These are phyloP conservation scores for Amylostereum areolatum DNA, from an alignment of 1,284 basidiomycete genomes.

Conservation along the genomic window DNA sequence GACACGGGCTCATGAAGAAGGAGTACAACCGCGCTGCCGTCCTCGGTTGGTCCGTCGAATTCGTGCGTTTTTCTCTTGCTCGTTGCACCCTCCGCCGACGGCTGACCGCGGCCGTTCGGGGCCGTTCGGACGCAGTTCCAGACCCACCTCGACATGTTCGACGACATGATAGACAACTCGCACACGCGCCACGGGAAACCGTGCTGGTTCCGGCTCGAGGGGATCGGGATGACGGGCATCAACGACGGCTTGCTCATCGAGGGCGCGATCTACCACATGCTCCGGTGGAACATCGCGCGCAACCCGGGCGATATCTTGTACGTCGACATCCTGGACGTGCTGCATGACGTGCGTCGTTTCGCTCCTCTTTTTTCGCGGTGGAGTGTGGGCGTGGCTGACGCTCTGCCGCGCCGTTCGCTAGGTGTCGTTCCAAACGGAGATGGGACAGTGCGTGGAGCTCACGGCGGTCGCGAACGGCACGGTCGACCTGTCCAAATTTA, in stretches of 20 bases:
- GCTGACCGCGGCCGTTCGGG: too few species aligned
- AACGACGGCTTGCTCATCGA: conserved; percentile 99
- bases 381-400: neutral
- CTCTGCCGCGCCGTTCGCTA: conserved; percentile 23
- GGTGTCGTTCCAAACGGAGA: conserved; percentile 91
- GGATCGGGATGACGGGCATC: conserved; percentile 85
- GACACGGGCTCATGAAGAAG: conserved; percentile 59
- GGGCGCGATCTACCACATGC: conserved; percentile 85
- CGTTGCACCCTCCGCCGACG: neutral
- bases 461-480: conserved; percentile 91
- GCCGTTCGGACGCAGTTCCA: too few species aligned
- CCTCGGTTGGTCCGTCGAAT: conserved; percentile 94
- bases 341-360: conserved; percentile 68
- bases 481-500: conserved; percentile 88
- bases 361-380: neutral
- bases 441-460: conserved; percentile 93
- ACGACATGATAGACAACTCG: conserved; percentile 96
- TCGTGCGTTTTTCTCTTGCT: conserved; percentile 48
- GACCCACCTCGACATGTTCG: conserved; percentile 96
- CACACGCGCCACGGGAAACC: conserved; percentile 95
- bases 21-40: conserved; percentile 91
- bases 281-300: conserved; percentile 88
- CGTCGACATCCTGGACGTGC: conserved; percentile 84
- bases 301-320: conserved; percentile 84
- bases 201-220: conserved; percentile 86